These are phyloP conservation scores for Aspergillus pseudoviridinutans DNA, from an alignment of 2,329 filamentous ascomycete genomes.

Conservation along the genomic window DNA sequence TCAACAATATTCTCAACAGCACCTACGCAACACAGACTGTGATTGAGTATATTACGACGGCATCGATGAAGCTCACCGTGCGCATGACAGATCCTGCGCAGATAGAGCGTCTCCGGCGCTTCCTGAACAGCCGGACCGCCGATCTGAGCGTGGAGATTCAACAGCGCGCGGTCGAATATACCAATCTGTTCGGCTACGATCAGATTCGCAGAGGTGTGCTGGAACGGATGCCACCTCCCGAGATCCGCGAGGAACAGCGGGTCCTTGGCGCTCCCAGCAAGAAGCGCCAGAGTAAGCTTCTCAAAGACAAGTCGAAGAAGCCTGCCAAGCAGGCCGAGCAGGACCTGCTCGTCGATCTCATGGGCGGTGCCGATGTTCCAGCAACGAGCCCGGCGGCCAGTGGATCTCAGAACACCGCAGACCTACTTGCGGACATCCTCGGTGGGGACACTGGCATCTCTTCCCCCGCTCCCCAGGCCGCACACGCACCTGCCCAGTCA, in stretches of 20 bases:
- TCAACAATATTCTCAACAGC: slow-evolving; percentile 86
- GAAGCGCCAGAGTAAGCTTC: slow-evolving; percentile 58
- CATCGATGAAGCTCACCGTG: slow-evolving; percentile 90
- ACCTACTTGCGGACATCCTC: slow-evolving; percentile 87
- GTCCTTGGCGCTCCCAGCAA: slow-evolving; percentile 78
- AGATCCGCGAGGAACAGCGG: slow-evolving; percentile 92
- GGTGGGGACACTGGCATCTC: slow-evolving; percentile 62
- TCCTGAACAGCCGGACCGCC: slow-evolving; percentile 73
- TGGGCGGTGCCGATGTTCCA: slow-evolving; percentile 74
- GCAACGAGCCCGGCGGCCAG: slow-evolving; percentile 53
- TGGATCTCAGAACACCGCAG: slow-evolving; percentile 69
- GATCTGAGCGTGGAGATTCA: slow-evolving; percentile 95
- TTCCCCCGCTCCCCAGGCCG: slow-evolving; percentile 52
- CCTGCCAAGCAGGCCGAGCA: slow-evolving; percentile 81
- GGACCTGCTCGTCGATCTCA: slow-evolving; percentile 86
- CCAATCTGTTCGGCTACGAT: slow-evolving; percentile 89
- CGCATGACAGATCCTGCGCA: slow-evolving; percentile 79
- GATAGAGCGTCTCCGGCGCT: slow-evolving; percentile 74
- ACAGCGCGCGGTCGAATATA: slow-evolving; percentile 91
- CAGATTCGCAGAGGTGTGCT: slow-evolving; percentile 82
- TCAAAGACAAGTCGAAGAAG: slow-evolving; percentile 70
- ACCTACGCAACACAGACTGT: slow-evolving; percentile 88
- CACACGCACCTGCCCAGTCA: slow-evolving; percentile 42
- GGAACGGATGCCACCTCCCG: slow-evolving; percentile 95
- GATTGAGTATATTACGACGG: slow-evolving; percentile 93